Base-by-base conservation (phyloP, 805 yeast species). In the Candida wancherniae region DNA sequence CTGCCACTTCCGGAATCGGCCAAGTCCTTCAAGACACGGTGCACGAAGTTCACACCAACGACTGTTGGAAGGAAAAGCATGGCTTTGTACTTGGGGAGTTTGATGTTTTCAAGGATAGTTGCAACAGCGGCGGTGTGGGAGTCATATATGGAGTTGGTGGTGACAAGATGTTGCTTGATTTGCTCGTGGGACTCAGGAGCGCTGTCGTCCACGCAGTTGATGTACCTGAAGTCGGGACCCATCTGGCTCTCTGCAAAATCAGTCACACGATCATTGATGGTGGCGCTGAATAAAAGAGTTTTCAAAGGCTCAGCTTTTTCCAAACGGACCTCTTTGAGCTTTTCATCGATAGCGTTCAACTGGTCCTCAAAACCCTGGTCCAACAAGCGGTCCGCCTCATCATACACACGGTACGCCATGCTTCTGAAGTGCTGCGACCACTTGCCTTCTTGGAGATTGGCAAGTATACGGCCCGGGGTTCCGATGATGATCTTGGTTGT, bases 361-460 rank as follows among this genome's bases (percentile, higher is more conserved):
- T 75, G 81, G 22, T 70, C 73, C 47, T 73, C 77, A 55, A 90
- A 88, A 11, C 94, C 94, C 39, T 75, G 77, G 55, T 82, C 92
- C 38, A 88, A 67, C 30, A 88, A 61, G 47, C 92, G 74, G 60
- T 88, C 97, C 22, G 96, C 96, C 63, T 88, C 97, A 57, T 88
- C 97, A 41, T 85, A 75, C 22, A 87, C 80, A 39, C 84, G 68
- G 47, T 79, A 74, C 37, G 70, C 71, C 34, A 88, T 64, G 31
- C 64, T 57, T 22, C 57, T 53, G 54, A 86, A 79, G 22, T 69
- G 58, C 14, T 58, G 56, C 12, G 74, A 68, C 37, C 53, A 55
- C 17, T 57, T 60, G 15, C 67, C 70, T 34, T 69, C 69, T 22
- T 58, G 50, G 26, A 85, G 54, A 39, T 78, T 63, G 46, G 80